phyloP scores from a whole-genome alignment of 805 yeast genomes.

The Schizosaccharomyces cryophilus region DNA sequence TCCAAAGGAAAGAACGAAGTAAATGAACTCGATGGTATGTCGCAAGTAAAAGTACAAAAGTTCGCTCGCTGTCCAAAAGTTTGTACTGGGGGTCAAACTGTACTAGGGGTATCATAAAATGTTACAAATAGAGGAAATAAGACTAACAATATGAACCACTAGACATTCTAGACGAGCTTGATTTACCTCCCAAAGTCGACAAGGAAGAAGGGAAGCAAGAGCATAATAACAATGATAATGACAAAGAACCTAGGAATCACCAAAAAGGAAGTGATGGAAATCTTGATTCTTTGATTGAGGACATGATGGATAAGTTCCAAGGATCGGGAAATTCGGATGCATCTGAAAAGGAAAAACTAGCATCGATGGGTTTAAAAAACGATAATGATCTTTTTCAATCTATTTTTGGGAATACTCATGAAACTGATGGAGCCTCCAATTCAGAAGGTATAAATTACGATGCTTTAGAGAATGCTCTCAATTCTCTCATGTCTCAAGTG shows the following conservation, averaged over 20 bases:
- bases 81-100: too few species aligned
- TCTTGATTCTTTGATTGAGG: not conserved
- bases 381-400: not conserved
- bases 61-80: too few species aligned
- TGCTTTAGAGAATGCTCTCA: not conserved
- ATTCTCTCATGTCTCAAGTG: conserved; percentile 41
- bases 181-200: not conserved
- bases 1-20: too few species aligned
- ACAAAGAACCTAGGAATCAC: not conserved
- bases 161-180: not conserved
- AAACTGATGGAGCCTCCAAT: not conserved
- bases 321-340: not conserved
- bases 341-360: not conserved
- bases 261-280: not conserved
- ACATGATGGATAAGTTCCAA: not conserved
- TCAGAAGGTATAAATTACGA: not conserved
- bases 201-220: not conserved
- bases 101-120: not conserved
- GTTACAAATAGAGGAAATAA: not conserved
- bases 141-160: not conserved
- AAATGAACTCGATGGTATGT: too few species aligned
- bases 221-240: not conserved
- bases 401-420: not conserved
- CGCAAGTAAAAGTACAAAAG: too few species aligned
- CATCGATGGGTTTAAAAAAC: not conserved